Evolutionary conservation across 345 rosid species (phyloP), one percentile per base, ranked within the genome.

Genomic region (Boechera stricta): DNA sequence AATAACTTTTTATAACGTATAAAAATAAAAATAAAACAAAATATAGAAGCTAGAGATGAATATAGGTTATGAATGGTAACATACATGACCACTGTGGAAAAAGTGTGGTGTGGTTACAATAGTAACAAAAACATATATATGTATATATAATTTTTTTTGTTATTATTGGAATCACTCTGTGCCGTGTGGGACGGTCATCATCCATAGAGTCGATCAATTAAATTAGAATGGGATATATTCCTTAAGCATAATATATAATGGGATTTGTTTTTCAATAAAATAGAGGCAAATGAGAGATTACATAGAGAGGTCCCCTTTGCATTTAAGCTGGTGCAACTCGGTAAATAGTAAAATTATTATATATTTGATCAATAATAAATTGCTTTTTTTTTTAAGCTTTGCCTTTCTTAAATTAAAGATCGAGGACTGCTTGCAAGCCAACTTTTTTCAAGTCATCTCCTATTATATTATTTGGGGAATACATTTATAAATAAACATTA

Each of bases 251-350:
- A 36, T 44, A 15, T 47, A 56, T 56, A 56, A 64, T 13, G 31
- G 55, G 64, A 8, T 60, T 56, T 21, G 4, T 35, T 13, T 31
- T 42, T 47, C 15, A 28, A 58, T 29, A 66, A 72, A 59, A 72
- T 59, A 73, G 41, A 38, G 55, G 45, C 39, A 49, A 58, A 49
- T 58, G 69, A 42, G 47, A 67, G 35, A 52, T 33, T 36, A 45
- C 61, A 28, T 61, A 79, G 82, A 73, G 78, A 68, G 82, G 75
- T 68, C 75, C 82, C 78, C 60, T 32, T 15, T 49, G 35, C 33
- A 24, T 54, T 32, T 18, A 67, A 54, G 18, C 44, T 56, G 31
- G 49, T 48, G 10, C 39, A 48, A 42, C 47, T 28, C 56, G 69
- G 77, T 66, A 73, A 78, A 66, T 58, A 53, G 66, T 39, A 60